Conservation (phyloP, 306 rosid species). For the Vicia faba region DNA sequence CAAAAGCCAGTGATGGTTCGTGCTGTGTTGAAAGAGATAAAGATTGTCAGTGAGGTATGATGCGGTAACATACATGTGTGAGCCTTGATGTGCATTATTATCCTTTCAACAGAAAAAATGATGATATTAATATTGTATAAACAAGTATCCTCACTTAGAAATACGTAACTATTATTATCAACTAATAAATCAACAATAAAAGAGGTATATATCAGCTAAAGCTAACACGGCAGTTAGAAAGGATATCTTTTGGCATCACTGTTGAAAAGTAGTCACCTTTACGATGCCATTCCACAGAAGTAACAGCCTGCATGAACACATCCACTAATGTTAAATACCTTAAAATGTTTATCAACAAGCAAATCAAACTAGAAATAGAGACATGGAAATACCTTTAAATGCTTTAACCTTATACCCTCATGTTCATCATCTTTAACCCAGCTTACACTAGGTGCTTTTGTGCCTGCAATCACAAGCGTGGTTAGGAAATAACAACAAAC, state of each 20-base stretch:
- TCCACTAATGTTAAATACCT: slow-evolving; percentile 21
- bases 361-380: slow-evolving; percentile 22
- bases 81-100: background rate
- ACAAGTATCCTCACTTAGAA: slow-evolving; percentile 1
- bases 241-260: slow-evolving; percentile 97
- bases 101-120: background rate
- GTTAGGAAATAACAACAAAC: slow-evolving; percentile 35
- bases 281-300: slow-evolving; percentile 91
- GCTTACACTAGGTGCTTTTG: slow-evolving; percentile 52
- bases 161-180: slow-evolving; percentile 16
- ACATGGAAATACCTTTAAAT: slow-evolving; percentile 69
- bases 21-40: slow-evolving; percentile 11
- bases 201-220: slow-evolving; percentile 5
- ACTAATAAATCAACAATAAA: slow-evolving; percentile 24
- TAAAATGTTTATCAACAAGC: slow-evolving; percentile 21
- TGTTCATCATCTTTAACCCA: slow-evolving; percentile 82
- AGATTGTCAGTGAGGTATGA: slow-evolving; percentile 5
- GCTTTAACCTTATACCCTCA: slow-evolving; percentile 70
- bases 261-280: slow-evolving; percentile 95
- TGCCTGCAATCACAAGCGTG: slow-evolving; percentile 33
- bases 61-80: background rate
- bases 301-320: slow-evolving; percentile 68
- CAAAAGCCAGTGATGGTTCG: slow-evolving; percentile 7
- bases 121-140: background rate
- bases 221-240: slow-evolving; percentile 29